Evolutionary conservation across 257 asterid genomes (phyloP), one percentile per base, ranked within the genome.

Genomic region (Salvia rosmarinus): DNA sequence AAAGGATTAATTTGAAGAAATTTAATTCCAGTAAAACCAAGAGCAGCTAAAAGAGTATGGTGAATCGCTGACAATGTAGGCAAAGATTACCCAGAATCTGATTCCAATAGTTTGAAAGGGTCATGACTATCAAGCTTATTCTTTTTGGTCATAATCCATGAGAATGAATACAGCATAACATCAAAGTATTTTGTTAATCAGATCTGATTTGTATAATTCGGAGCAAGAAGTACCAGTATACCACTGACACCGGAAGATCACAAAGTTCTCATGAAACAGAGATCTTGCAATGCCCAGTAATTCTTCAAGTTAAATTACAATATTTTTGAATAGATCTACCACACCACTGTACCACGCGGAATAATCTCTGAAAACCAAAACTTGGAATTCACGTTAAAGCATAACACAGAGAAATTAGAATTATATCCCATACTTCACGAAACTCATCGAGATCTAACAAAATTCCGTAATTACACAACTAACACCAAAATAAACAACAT

Each of bases 251-350:
- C 49, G 13, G 23, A 67, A 56, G 50, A 20, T 67, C 4, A 25
- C 50, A 61, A 52, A 12, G 12, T 35, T n/a, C 46, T 11, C 9
- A n/a, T 19, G 39, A 20, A 32, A 37, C 42, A 63, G 42, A 51
- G 17, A 71, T 58, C 61, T 6, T 47, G 32, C 34, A 49, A 51
- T 12, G 14, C 16, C 28, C 20, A 9, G 11, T 1, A 62, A 19
- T 21, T 55, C 20, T 9, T 49, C 46, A 16, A 59, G 71, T 23
- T 16, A 64, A 57, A 62, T 7, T 21, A 63, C 46, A 69, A 21
- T 7, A 50, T 43, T 30, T 25, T 20, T 17, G 32, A 44, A 56
- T 72, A 68, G 83, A 82, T 67, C 82, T 49, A 72, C 25, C 47
- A 54, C 64, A 56, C 56, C n/a, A 51, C 59, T 16, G 73, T 4